Evolutionary conservation across 2,329 filamentous ascomycete genomes (phyloP).

Genomic region (Exophiala xenobiotica): DNA sequence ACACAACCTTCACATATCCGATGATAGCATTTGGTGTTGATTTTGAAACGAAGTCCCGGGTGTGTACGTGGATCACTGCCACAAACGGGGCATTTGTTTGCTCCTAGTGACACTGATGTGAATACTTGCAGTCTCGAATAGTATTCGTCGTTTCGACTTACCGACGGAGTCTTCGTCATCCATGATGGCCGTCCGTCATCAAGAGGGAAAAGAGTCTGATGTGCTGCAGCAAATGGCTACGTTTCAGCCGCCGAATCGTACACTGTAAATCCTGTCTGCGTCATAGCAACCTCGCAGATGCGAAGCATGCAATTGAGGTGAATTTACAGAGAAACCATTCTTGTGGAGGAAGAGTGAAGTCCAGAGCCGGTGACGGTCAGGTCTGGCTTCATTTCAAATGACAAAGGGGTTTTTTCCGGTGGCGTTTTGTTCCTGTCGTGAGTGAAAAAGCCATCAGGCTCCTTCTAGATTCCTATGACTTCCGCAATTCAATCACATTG

Average conservation of each 20-base stretch:
- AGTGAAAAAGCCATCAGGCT: background rate
- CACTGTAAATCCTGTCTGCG: no score
- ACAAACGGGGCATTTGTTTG: conserved; percentile 76
- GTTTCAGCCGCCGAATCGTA: no score
- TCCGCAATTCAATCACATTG: no score
- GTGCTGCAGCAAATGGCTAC: no score
- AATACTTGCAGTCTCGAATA: background rate
- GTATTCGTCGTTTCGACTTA: background rate
- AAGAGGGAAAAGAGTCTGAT: no score
- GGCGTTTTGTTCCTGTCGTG: conserved; percentile 1
- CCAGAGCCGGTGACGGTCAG: background rate
- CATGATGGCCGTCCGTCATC: conserved; percentile 12
- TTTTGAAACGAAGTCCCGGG: conserved; percentile 87
- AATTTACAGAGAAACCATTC: no score
- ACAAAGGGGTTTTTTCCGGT: conserved; percentile 5
- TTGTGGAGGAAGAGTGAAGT: background rate
- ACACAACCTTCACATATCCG: conserved; percentile 98
- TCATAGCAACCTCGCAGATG: no score
- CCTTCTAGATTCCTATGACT: no score
- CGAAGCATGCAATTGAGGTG: no score
- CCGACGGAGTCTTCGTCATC: conserved; percentile 21
- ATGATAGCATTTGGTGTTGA: conserved; percentile 99
- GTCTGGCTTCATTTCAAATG: conserved; percentile 14
- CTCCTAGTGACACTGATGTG: conserved; percentile 3
- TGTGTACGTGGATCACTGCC: conserved; percentile 96